These are phyloP conservation scores for Pachysandra terminalis DNA, from an alignment of 164 flowering plant species.

Conservation along the genomic window DNA sequence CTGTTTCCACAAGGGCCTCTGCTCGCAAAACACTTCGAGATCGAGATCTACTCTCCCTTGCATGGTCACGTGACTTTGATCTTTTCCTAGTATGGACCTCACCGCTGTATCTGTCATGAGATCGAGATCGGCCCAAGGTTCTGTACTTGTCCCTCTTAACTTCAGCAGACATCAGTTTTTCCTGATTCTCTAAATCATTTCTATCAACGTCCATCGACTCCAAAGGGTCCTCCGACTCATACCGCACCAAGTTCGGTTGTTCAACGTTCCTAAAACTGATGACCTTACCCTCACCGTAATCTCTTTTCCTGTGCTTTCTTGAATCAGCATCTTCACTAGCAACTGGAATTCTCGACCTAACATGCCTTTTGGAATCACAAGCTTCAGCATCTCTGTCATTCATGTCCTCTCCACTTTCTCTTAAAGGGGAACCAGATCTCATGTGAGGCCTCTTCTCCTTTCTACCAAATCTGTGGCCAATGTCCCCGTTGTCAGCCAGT, in stretches of 20 bases:
- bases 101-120: constrained; percentile 22
- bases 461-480: constrained; percentile 6
- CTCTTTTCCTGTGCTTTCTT: constrained; percentile 15
- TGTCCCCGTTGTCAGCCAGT: constrained; percentile 22
- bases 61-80: constrained; percentile 46
- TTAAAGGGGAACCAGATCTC: constrained; percentile 22
- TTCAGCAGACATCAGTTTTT: constrained; percentile 31
- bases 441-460: constrained; percentile 1
- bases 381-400: constrained; percentile 16
- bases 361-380: constrained; percentile 2
- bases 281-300: neutral
- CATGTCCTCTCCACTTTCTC: constrained; percentile 17
- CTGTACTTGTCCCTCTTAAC: constrained; percentile 20
- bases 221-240: constrained; percentile 6
- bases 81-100: constrained; percentile 25
- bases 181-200: constrained; percentile 14
- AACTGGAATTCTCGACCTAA: constrained; percentile 17
- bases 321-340: constrained; percentile 12
- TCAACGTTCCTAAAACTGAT: constrained; percentile 1
- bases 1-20: constrained; percentile 12
- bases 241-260: constrained; percentile 5
- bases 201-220: constrained; percentile 9
- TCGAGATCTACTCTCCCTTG: constrained; percentile 42
- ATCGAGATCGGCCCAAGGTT: constrained; percentile 23
- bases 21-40: constrained; percentile 40